Base-by-base conservation (phyloP, 2,329 filamentous ascomycete genomes). In the Aspergillus sp. region DNA sequence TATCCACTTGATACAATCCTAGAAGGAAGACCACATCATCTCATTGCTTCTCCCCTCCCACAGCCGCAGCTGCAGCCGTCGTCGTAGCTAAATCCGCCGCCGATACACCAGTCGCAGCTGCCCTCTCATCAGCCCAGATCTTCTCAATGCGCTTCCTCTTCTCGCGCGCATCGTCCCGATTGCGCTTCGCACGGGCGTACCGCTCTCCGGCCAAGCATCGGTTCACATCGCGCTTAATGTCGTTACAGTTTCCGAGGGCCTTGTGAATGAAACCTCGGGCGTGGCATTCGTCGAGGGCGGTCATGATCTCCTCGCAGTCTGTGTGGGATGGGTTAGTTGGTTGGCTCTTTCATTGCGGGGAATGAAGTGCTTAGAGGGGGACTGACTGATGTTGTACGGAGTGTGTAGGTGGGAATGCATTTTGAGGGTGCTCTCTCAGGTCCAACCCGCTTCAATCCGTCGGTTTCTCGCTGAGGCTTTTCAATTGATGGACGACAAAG, bases 331-430 rank as follows among this genome's bases (percentile, higher is more conserved):
- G 57, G 57, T 60, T 57, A 60, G 57, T 55, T 54, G 45, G 49
- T 31, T 25, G 22, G 28, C 17, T 43, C 60, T 31, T 23, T 46
- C 17, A 41, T 48, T 54, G 23, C 41, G 38, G 54, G 51, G 6
- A 25, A 30, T n/a, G 62, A 45, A 9, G 53, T 47, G 46, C 41
- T n/a, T 46, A 50, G 47, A 47, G 30, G 38, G 53, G 56, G 49
- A 76, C 80, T 48, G 85, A 97, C 94, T 93, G 69, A 87, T 84
- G 71, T 96, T 96, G 75, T 97, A 90, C 76, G 95, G 92, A 30
- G 92, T 97, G 76, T 98, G 93, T 2, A 99, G 83, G 81, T 97
- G 94, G 58, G 95, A 96, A 91, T 99, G 95, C 95, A 99, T 99
- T 49, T 71, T 86, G 76, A 6, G 1, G 4, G 23, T 11, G 3